These are phyloP conservation scores for Striga asiatica DNA, from an alignment of 257 asterid species.

Conservation along the genomic window DNA sequence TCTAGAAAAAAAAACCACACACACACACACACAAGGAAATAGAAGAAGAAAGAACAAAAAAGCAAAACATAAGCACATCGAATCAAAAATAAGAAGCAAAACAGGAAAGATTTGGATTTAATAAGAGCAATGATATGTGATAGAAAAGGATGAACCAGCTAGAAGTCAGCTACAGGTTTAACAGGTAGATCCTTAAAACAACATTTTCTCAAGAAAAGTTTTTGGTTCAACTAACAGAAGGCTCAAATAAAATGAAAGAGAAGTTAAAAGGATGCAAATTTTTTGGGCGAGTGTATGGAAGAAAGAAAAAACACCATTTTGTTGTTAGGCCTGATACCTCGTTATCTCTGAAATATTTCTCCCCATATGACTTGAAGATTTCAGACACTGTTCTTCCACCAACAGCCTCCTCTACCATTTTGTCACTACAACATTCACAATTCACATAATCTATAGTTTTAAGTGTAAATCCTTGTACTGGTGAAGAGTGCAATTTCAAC, in stretches of 20 bases:
- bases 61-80: no score
- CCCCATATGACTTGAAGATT: constrained; percentile 60
- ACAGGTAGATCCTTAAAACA: neutral
- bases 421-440: constrained; percentile 48
- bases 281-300: no score
- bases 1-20: no score
- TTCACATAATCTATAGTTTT: neutral
- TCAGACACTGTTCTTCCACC: constrained; percentile 63
- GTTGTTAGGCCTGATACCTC: constrained; percentile 35
- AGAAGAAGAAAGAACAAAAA: no score
- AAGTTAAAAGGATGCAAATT: no score
- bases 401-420: constrained; percentile 55
- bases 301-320: no score
- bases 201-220: neutral
- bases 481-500: neutral
- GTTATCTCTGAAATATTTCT: constrained; percentile 62
- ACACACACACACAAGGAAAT: no score
- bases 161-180: neutral
- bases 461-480: neutral
- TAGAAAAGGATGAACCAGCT: no score
- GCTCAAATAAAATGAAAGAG: neutral
- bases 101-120: constrained; percentile 3
- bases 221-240: neutral
- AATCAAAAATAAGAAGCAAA: neutral
- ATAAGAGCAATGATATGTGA: no score